Evolutionary conservation across 2,329 filamentous ascomycete species (phyloP).

Genomic region (Lasiodiplodia sp.): DNA sequence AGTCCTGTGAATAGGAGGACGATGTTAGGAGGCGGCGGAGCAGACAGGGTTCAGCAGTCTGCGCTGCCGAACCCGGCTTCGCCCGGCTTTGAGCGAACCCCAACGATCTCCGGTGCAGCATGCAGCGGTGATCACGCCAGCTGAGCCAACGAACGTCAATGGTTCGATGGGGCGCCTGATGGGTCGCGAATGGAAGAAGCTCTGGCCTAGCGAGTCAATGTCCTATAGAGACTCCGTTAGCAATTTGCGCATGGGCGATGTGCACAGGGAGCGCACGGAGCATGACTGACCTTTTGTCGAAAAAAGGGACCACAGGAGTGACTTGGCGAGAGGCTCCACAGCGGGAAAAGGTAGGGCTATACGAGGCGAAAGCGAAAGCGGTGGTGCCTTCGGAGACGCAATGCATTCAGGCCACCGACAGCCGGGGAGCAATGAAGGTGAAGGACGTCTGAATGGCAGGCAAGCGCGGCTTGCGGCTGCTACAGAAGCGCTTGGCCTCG

Average conservation of each 20-base stretch:
- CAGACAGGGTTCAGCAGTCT: not conserved
- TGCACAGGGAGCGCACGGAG: constrained; percentile 10
- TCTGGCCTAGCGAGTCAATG: constrained; percentile 24
- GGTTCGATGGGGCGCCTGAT: constrained; percentile 18
- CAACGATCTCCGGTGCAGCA: not conserved
- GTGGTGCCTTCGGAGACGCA: not conserved
- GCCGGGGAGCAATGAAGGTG: constrained; percentile 2
- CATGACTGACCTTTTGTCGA: constrained; percentile 18
- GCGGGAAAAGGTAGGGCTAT: constrained; percentile 14
- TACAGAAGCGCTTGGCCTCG: constrained; percentile 26
- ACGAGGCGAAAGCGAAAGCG: constrained; percentile 11
- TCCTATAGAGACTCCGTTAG: constrained; percentile 3
- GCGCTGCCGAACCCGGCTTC: not conserved
- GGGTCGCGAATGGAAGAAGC: constrained; percentile 18
- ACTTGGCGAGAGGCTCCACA: constrained; percentile 15
- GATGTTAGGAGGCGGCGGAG: not conserved
- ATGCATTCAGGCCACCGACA: constrained; percentile 19
- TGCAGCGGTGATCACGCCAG: constrained; percentile 3
- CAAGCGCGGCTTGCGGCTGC: constrained; percentile 12
- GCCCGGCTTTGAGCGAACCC: not conserved
- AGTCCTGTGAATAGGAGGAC: constrained; percentile 2
- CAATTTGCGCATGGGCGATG: constrained; percentile 17
- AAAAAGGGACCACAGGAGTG: constrained; percentile 1
- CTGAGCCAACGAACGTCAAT: not conserved
- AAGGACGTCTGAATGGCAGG: constrained; percentile 10